Percentiles rank a stretch among this genome's conserved stretches.
phyloP scores from a whole-genome alignment of 2,329 filamentous ascomycete species.

The Seiridium cupressi region DNA sequence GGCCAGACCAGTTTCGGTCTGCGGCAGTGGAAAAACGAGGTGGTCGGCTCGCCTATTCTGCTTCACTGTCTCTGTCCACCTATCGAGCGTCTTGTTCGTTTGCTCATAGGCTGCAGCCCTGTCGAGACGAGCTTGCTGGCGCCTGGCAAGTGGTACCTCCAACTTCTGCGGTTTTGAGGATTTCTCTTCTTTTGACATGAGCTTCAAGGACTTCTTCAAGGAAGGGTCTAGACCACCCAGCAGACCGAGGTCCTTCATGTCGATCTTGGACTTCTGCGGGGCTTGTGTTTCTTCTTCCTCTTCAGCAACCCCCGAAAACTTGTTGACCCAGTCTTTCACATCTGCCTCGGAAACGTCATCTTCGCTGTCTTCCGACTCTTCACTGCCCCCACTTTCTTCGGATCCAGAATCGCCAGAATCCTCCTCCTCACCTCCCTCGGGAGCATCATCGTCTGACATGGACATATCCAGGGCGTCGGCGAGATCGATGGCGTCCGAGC shows the following conservation, averaged over 20 bases:
- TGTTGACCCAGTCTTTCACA: constrained; percentile 53
- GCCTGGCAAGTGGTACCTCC: constrained; percentile 76
- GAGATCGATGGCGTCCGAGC: constrained; percentile 58
- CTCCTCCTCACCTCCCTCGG: constrained; percentile 39
- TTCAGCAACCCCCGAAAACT: constrained; percentile 64
- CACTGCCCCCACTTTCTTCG: constrained; percentile 32
- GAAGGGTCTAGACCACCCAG: constrained; percentile 70
- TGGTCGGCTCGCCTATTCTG: constrained; percentile 90
- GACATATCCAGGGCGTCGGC: constrained; percentile 51
- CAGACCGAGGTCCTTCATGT: constrained; percentile 71
- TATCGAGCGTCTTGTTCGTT: constrained; percentile 84
- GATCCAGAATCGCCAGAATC: constrained; percentile 40
- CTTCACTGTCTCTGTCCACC: constrained; percentile 95
- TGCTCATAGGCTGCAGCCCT: constrained; percentile 83
- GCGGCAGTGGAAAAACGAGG: constrained; percentile 79
- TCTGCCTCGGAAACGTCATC: constrained; percentile 48
- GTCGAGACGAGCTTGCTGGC: constrained; percentile 83
- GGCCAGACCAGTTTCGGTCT: constrained; percentile 60
- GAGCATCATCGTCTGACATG: constrained; percentile 39
- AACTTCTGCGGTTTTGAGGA: constrained; percentile 65
- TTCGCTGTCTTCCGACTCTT: constrained; percentile 40
- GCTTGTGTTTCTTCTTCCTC: constrained; percentile 48
- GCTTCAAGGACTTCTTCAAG: constrained; percentile 77
- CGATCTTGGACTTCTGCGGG: constrained; percentile 65
- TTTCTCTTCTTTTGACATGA: constrained; percentile 64